Evolutionary conservation across 306 rosid species (phyloP), one percentile per base, ranked within the genome.

Genomic region (Purshia tridentata): DNA sequence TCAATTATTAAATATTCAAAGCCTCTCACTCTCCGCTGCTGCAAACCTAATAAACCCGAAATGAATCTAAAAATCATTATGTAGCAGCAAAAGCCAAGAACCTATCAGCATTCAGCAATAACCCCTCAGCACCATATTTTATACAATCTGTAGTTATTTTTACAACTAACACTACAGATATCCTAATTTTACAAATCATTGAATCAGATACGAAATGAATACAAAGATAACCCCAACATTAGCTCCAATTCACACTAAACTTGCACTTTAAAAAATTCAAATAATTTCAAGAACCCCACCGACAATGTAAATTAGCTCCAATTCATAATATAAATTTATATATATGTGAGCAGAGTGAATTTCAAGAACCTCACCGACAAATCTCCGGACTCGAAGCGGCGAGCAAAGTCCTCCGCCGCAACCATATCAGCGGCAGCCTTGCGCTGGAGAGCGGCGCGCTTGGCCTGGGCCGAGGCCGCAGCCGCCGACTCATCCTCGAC

Each of bases 341-440:
- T 4, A 4, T 3, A 5, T 9, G 53, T 35, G 59, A 48, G 41
- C 50, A 46, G 5, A 29, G 35, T 8, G 3, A 51, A 72, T 42
- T 45, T 14, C 50, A 23, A 74, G 41, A 78, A 63, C 13, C 88
- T 78, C 81, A 84, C 88, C 88, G 65, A 73, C 76, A 84, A 81
- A 70, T 87, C 92, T 9, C 92, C 92, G 53, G 97, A 84, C 79
- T 91, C 99, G 40, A 95, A 87, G 49, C 90, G 86, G 44, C 97
- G 78, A 0, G 97, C 99, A 18, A 84, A 95, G 78, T 95, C 98
- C 85, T 95, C 99, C 0, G 98, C 98, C 1, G 98, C 98, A 1
- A 95, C 86, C 99, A 91, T 95, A 5, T 97, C 97, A 11, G 96
- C 98, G 10, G 98, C 97, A 4, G 98, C 99, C 77, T 83, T 88